Conservation (phyloP, 2,329 filamentous ascomycete species). For the Phialophora macrospora region DNA sequence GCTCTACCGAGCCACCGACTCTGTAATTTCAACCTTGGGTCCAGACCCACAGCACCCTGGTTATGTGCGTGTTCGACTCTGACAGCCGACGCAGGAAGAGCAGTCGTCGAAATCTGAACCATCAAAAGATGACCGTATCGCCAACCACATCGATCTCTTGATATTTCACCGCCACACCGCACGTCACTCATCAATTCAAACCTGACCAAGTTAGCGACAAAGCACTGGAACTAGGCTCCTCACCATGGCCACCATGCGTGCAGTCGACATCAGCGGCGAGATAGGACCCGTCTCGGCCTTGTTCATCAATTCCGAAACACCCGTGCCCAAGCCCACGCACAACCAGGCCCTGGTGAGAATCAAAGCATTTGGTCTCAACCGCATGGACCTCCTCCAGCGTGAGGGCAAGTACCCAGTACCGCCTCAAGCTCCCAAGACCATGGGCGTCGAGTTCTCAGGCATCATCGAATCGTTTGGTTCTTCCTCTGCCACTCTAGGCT, state of each 20-base stretch:
- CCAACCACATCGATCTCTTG: too few relatives aligned
- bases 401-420: constrained; percentile 54
- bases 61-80: too few relatives aligned
- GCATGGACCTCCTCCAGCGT: constrained; percentile 55
- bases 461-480: constrained; percentile 57
- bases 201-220: too few relatives aligned
- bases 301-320: constrained; percentile 56
- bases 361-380: constrained; percentile 78
- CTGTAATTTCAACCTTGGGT: too few relatives aligned
- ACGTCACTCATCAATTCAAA: too few relatives aligned
- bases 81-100: too few relatives aligned
- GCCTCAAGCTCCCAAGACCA: constrained; percentile 50
- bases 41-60: too few relatives aligned
- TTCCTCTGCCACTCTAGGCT: constrained; percentile 42
- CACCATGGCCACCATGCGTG: constrained; percentile 12
- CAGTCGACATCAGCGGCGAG: constrained; percentile 58
- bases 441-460: constrained; percentile 56
- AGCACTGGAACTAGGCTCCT: too few relatives aligned
- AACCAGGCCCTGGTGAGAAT: constrained; percentile 81
- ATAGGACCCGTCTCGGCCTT: constrained; percentile 61
- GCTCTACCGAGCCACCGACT: too few relatives aligned
- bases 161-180: too few relatives aligned
- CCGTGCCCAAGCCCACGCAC: constrained; percentile 52
- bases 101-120: too few relatives aligned
- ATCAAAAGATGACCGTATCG: too few relatives aligned